These are phyloP conservation scores for Aspergillus udagawae DNA, from an alignment of 2,329 filamentous ascomycete genomes.

Conservation along the genomic window DNA sequence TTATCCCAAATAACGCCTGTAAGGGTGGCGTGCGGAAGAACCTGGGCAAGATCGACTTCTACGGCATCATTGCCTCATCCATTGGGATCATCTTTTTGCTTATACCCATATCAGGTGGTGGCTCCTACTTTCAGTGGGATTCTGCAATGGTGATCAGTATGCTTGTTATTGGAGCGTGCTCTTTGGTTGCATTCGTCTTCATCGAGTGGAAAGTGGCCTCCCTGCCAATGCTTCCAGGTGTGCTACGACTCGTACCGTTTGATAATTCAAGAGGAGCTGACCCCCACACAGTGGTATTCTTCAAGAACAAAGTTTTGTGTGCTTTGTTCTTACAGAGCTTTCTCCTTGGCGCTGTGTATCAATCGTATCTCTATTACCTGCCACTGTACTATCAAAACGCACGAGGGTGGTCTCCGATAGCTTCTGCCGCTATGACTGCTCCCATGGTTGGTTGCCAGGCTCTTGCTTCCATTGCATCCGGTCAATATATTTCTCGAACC, in stretches of 20 bases:
- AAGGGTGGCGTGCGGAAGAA: slow-evolving; percentile 47
- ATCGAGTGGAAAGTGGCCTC: slow-evolving; percentile 54
- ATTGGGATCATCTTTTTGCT: slow-evolving; percentile 57
- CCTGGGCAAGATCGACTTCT: slow-evolving; percentile 56
- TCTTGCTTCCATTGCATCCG: slow-evolving; percentile 39
- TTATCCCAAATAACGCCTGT: slow-evolving; percentile 51
- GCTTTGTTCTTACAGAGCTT: slow-evolving; percentile 58
- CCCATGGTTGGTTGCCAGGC: slow-evolving; percentile 49
- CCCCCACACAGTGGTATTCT: slow-evolving; percentile 41
- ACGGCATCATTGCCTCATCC: slow-evolving; percentile 53
- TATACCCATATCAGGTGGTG: slow-evolving; percentile 61
- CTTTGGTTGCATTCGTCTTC: slow-evolving; percentile 48
- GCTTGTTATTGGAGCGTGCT: slow-evolving; percentile 49
- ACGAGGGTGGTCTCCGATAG: slow-evolving; percentile 41
- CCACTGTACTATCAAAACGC: slow-evolving; percentile 61
- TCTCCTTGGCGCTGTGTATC: slow-evolving; percentile 58
- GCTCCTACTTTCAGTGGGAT: slow-evolving; percentile 54
- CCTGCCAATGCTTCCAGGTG: slow-evolving; percentile 56
- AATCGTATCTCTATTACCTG: slow-evolving; percentile 57
- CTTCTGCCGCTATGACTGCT: slow-evolving; percentile 50
- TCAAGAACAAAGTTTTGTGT: slow-evolving; percentile 50
- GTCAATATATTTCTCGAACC: slow-evolving; percentile 54
- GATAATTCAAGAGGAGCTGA: slow-evolving; percentile 1
- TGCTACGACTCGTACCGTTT: slow-evolving; percentile 2
- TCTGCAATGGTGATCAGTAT: slow-evolving; percentile 58